Evolutionary conservation across 306 rosid genomes (phyloP), one percentile per base, ranked within the genome.

Genomic region (Dryas alaskensis): DNA sequence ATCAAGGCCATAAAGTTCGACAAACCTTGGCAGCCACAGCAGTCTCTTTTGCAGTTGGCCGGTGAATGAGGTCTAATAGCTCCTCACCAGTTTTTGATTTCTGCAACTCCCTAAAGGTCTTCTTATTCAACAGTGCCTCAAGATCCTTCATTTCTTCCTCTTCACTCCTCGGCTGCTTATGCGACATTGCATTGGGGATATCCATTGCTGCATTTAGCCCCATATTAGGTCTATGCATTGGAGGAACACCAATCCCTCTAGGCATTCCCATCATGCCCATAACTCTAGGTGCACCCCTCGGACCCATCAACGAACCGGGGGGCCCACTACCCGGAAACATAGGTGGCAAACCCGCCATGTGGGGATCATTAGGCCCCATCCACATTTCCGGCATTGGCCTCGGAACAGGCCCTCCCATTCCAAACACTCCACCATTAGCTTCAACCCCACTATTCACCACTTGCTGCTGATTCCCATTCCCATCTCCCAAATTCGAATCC

Each of bases 11-110:
- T 6, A 52, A 61, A 68, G 67, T 55, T 46, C 16, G 48, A 76
- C 82, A 63, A 75, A 94, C 99, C 99, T 92, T 92, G n/a, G 91
- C 92, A n/a, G 98, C 99, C 45, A 85, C 89, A 70, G 97, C 96
- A 81, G 97, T 92, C 85, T 95, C 99, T 89, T 0, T 88, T 1
- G 98, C 98, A 66, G 99, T 92, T 12, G 99, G 99, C 70, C 93
- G 88, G 81, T 92, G 98, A 79, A 95, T 88, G 69, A 95, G 91
- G 88, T 95, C 92, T 90, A 90, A 79, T 70, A 95, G 92, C 93
- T 92, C 99, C 88, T 95, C 96, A 2, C 98, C 96, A 10, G 96
- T 88, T 83, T 88, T 95, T 53, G 96, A 90, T 84, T 92, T 86
- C 78, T 95, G 96, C 88, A 82, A 7, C 85, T 95, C 98, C 84